Percentiles rank a stretch among this genome's conserved stretches.
Conservation (phyloP, 805 yeast genomes). For the Tetrapisispora taiwanensis region DNA sequence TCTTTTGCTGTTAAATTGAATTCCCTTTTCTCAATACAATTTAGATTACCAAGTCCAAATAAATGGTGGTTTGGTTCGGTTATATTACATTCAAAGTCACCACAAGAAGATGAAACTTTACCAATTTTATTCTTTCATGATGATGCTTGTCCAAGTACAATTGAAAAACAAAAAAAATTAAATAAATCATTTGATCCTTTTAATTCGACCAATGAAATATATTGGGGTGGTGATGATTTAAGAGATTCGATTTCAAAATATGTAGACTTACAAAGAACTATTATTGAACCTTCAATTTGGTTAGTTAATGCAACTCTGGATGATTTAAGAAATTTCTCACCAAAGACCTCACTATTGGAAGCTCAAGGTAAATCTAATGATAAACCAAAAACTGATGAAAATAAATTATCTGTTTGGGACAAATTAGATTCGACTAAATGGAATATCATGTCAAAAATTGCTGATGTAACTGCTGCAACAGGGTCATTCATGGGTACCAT, state of each 20-base stretch:
- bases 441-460: conserved; percentile 76
- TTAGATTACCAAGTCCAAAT: conserved; percentile 62
- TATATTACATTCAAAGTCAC: conserved; percentile 50
- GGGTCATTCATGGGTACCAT: conserved; percentile 17
- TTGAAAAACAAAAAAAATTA: conserved; percentile 46
- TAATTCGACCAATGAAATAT: conserved; percentile 41
- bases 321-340: conserved; percentile 33
- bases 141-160: conserved; percentile 69
- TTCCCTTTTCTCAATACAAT: conserved; percentile 67
- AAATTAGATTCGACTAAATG: conserved; percentile 51
- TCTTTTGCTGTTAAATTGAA: conserved; percentile 54
- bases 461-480: conserved; percentile 50
- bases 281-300: conserved; percentile 60
- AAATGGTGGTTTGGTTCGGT: conserved; percentile 93
- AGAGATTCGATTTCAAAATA: conserved; percentile 42
- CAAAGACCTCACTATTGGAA: conserved; percentile 2
- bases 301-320: conserved; percentile 64
- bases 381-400: not conserved
- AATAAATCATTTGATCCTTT: conserved; percentile 69
- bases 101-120: conserved; percentile 40
- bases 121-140: conserved; percentile 93
- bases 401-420: conserved; percentile 14
- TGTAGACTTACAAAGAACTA: conserved; percentile 56
- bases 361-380: not conserved
- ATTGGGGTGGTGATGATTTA: conserved; percentile 91